Evolutionary conservation across 805 yeast species (phyloP), one percentile per base, ranked within the genome.

Genomic region (Priceomyces medius): DNA sequence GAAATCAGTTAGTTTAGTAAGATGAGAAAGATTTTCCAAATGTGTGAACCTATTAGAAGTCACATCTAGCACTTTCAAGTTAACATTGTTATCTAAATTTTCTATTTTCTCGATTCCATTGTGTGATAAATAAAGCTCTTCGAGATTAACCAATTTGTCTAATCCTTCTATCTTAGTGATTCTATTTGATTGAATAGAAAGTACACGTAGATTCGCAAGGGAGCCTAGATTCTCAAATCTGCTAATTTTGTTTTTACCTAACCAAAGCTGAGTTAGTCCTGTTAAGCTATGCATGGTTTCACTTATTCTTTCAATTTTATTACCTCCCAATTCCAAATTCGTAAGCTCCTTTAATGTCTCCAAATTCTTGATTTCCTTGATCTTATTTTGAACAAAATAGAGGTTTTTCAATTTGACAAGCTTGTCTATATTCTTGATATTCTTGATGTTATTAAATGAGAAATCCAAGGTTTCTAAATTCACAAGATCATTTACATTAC

Each of bases 271-370:
- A 48, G 79, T 77, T 33, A 93, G 64, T 37, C 73, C 76, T 0
- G 63, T 66, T 44, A 91, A 67, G 0, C 65, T 61, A 16, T 74
- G 72, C 50, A 90, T 58, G 31, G 79, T 78, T 47, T 80, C 84
- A 21, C 68, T 57, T 34, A 85, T 80, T 31, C 54, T 61, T 33
- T 77, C 73, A 35, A 88, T 75, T 43, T 80, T 73, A 63, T 93
- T 93, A 18, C 97, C 99, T 9, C 98, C 99, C 31, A 93, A 71
- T 63, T 93, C 99, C 41, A 93, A 66, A 50, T 84, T 85, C 39
- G 65, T 76, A 48, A 93, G 63, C 14, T 77, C 70, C 1, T 59
- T 62, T 43, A 88, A 68, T 1, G 73, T 70, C 10, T 77, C 79
- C 37, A 91, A 50, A 50, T 83, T 81, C 49, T 80, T 81, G 49